These are phyloP conservation scores for Cryphonectria japonica DNA, from an alignment of 2,329 filamentous ascomycete genomes.

Conservation along the genomic window DNA sequence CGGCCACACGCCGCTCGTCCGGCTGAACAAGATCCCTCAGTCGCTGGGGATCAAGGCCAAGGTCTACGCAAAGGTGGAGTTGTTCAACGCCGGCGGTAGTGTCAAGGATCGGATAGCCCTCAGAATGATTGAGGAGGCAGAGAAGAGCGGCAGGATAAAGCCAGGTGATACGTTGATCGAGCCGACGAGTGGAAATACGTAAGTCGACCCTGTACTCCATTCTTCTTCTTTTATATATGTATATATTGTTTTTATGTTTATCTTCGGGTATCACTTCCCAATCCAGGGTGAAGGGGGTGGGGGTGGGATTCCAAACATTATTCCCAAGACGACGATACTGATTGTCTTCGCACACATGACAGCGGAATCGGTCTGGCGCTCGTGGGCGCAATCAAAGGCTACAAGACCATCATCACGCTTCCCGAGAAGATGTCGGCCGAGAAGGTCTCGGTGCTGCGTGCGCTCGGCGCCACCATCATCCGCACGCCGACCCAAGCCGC, in stretches of 20 bases:
- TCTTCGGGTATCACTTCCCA: too few species aligned
- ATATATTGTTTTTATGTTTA: too few species aligned
- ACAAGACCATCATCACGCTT: constrained; percentile 97
- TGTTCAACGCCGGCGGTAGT: constrained; percentile 92
- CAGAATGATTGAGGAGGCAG: constrained; percentile 96
- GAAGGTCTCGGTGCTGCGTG: constrained; percentile 93
- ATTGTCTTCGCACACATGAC: not conserved
- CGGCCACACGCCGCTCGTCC: constrained; percentile 93
- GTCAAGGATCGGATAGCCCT: constrained; percentile 95
- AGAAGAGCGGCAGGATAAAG: constrained; percentile 89
- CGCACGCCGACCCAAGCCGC: constrained; percentile 95
- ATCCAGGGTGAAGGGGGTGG: not conserved
- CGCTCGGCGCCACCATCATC: constrained; percentile 95
- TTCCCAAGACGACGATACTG: not conserved
- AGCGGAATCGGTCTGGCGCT: constrained; percentile 90
- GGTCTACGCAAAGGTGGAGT: constrained; percentile 89
- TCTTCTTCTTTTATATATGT: too few species aligned
- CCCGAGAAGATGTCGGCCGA: constrained; percentile 99
- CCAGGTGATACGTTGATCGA: constrained; percentile 97
- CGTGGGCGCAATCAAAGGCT: constrained; percentile 93
- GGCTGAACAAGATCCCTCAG: constrained; percentile 89
- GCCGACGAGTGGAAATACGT: constrained; percentile 95
- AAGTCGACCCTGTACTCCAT: constrained; percentile 32
- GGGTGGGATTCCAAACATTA: constrained; percentile 34
- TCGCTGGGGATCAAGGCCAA: constrained; percentile 87